A percentile compares a stretch with the other conserved stretches of the same genome.
Conservation (phyloP, 2,329 filamentous ascomycete genomes). For the Fusarium multiceps region DNA sequence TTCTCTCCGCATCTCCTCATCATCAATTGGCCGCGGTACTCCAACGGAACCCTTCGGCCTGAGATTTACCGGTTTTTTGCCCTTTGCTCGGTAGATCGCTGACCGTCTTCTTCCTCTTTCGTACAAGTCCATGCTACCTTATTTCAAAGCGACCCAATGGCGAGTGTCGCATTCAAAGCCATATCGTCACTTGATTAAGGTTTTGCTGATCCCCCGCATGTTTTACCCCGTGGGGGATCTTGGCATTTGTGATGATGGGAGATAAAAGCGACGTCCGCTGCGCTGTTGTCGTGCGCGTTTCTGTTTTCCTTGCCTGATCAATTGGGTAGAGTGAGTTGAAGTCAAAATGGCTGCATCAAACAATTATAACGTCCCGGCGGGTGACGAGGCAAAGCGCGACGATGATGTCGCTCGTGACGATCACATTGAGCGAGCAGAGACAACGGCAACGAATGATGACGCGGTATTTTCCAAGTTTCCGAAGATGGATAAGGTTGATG, state of each 20-base stretch:
- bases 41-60: background rate
- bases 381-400: background rate
- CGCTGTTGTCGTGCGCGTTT: background rate
- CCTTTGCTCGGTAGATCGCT: background rate
- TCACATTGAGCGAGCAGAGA: constrained; percentile 31
- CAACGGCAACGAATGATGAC: constrained; percentile 15
- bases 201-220: constrained; percentile 22
- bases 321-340: rapidly evolving
- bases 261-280: background rate
- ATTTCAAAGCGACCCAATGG: background rate
- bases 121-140: background rate
- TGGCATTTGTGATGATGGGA: background rate
- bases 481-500: constrained; percentile 35
- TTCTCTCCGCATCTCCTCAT: background rate
- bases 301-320: rapidly evolving
- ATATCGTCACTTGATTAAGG: constrained; percentile 11
- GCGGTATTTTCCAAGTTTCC: constrained; percentile 30
- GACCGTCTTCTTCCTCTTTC: background rate
- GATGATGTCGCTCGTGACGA: constrained; percentile 9
- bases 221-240: constrained; percentile 22
- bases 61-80: background rate
- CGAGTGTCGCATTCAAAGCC: rapidly evolving
- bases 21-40: background rate
- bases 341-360: background rate
- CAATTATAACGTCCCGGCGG: background rate